These are phyloP conservation scores for Venturia carpophila DNA, from an alignment of 2,329 filamentous ascomycete species.

Conservation along the genomic window DNA sequence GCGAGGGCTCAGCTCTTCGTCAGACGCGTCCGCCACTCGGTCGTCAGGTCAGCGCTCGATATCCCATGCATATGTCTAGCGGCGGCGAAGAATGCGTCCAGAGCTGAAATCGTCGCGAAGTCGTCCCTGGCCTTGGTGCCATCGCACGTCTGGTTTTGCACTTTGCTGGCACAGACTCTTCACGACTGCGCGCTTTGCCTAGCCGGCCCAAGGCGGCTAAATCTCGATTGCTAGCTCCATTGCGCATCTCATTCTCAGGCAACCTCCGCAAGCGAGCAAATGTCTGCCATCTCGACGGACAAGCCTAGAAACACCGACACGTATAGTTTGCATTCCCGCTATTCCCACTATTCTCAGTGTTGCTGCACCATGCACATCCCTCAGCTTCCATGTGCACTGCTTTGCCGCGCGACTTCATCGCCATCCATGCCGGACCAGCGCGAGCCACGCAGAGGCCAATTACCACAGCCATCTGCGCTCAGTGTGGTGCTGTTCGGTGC, in stretches of 20 bases:
- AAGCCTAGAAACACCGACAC: slow-evolving; percentile 7
- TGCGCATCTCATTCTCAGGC: neutral
- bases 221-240: neutral
- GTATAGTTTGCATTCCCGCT: slow-evolving; percentile 8
- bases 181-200: neutral
- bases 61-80: neutral
- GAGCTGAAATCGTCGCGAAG: neutral
- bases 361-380: slow-evolving; percentile 7
- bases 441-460: neutral
- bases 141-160: neutral
- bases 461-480: neutral
- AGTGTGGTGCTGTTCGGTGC: slow-evolving; percentile 1
- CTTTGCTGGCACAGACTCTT: neutral
- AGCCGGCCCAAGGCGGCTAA: neutral
- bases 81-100: neutral
- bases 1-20: neutral
- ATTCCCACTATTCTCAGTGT: neutral
- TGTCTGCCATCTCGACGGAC: neutral
- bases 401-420: neutral
- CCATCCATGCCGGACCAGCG: slow-evolving; percentile 3
- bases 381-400: slow-evolving; percentile 8
- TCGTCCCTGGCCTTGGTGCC: neutral
- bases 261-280: neutral
- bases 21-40: neutral
- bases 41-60: neutral